phyloP scores from a whole-genome alignment of 1,284 basidiomycete genomes.

The Irpex rosettiformis region DNA sequence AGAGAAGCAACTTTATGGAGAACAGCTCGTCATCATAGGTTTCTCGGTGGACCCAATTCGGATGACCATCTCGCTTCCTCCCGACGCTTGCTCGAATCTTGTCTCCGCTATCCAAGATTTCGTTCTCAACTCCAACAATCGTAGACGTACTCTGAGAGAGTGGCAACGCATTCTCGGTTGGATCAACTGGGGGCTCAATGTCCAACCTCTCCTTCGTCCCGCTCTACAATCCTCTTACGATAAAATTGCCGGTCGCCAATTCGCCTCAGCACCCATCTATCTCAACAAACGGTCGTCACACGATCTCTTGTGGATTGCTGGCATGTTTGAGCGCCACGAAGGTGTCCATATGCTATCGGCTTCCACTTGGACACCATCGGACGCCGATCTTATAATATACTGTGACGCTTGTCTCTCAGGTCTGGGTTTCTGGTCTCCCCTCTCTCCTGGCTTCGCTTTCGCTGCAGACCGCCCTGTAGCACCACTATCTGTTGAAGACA shows the following conservation, averaged over 20 bases:
- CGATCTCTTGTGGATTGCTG: constrained; percentile 32
- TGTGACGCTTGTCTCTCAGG: too few species aligned
- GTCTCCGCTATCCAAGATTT: background rate
- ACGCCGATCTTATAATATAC: constrained; percentile 24
- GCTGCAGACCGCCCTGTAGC: background rate
- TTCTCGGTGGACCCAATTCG: constrained; percentile 31
- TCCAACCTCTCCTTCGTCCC: constrained; percentile 32
- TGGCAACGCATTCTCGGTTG: constrained; percentile 32
- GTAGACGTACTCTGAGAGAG: constrained; percentile 19
- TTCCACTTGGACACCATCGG: constrained; percentile 20
- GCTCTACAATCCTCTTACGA: constrained; percentile 30
- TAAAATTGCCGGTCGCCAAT: constrained; percentile 30
- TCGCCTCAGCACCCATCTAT: constrained; percentile 18
- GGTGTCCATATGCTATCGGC: constrained; percentile 30
- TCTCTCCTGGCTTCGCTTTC: constrained; percentile 17
- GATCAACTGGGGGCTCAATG: constrained; percentile 40
- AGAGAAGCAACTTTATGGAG: constrained; percentile 35
- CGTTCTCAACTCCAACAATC: constrained; percentile 3
- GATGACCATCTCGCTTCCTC: constrained; percentile 29
- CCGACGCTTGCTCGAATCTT: background rate
- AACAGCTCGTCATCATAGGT: constrained; percentile 32
- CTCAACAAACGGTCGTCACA: constrained; percentile 26
- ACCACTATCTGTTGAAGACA: background rate
- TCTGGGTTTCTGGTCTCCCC: too few species aligned
- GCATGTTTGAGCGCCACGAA: constrained; percentile 18